These are phyloP conservation scores for Carpinus viminea DNA, from an alignment of 306 rosid species.

Conservation along the genomic window DNA sequence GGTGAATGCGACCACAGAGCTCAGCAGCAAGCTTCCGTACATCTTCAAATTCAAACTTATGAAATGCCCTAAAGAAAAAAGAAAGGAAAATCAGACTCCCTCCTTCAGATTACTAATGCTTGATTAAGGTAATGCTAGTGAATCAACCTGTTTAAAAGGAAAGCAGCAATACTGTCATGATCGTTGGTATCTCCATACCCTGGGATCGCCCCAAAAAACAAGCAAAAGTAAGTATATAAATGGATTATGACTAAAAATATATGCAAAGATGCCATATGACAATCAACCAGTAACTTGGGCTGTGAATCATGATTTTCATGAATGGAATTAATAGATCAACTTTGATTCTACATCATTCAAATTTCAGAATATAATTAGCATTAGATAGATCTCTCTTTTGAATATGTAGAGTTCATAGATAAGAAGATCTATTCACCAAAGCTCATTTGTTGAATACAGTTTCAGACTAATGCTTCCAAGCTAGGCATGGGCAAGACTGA, in stretches of 20 bases:
- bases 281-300: background rate
- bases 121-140: slow-evolving; percentile 12
- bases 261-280: background rate
- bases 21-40: slow-evolving; percentile 91
- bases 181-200: slow-evolving; percentile 39
- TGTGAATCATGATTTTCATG: background rate
- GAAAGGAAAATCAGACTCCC: slow-evolving; percentile 19
- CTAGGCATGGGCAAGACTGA: no score
- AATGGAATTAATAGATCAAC: background rate
- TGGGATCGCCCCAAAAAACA: slow-evolving; percentile 29
- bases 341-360: background rate
- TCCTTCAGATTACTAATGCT: slow-evolving; percentile 24
- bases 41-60: slow-evolving; percentile 75
- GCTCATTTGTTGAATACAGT: background rate
- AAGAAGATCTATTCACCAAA: slow-evolving; percentile 1
- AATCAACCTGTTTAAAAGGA: slow-evolving; percentile 67
- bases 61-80: slow-evolving; percentile 58
- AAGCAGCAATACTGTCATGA: slow-evolving; percentile 49
- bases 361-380: background rate
- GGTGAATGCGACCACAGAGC: slow-evolving; percentile 92
- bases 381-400: background rate
- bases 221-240: slow-evolving; percentile 15
- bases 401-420: background rate
- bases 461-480: no score
- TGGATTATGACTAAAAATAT: background rate